phyloP scores from a whole-genome alignment of 352 stramenopile genomes.

The Sclerospora graminicola region DNA sequence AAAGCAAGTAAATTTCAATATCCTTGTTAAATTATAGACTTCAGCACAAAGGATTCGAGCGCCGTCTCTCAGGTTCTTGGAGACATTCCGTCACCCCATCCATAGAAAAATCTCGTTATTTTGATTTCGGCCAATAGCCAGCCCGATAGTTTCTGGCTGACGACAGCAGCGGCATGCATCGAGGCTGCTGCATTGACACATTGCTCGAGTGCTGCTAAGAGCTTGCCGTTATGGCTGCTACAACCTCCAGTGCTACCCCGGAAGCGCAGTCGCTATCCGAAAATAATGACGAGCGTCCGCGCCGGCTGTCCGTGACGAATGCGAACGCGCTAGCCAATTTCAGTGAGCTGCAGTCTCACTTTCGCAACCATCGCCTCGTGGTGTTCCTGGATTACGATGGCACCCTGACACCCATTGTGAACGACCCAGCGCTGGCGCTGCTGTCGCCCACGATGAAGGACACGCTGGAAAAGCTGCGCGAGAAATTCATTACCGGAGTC shows the following conservation, averaged over 20 bases:
- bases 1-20: too few species aligned
- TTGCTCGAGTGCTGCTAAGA: constrained; percentile 5
- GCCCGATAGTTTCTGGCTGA: constrained; percentile 13
- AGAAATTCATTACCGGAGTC: constrained; percentile 82
- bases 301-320: constrained; percentile 52
- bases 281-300: constrained; percentile 6
- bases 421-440: constrained; percentile 63
- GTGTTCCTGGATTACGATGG: constrained; percentile 87
- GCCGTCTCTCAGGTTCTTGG: too few species aligned
- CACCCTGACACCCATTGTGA: constrained; percentile 86
- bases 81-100: background rate
- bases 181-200: constrained; percentile 15
- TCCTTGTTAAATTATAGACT: too few species aligned
- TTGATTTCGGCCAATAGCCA: constrained; percentile 12
- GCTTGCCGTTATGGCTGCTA: too few species aligned
- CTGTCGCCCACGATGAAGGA: constrained; percentile 53
- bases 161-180: constrained; percentile 5
- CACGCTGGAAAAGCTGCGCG: constrained; percentile 65
- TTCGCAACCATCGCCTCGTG: constrained; percentile 53
- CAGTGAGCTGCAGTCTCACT: too few species aligned
- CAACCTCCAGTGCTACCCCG: too few species aligned
- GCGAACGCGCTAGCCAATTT: too few species aligned
- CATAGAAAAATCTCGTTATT: background rate
- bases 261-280: constrained; percentile 1
- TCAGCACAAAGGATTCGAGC: too few species aligned